Evolutionary conservation across 1,284 basidiomycete species (phyloP).

Genomic region (Trametes versicolor): DNA sequence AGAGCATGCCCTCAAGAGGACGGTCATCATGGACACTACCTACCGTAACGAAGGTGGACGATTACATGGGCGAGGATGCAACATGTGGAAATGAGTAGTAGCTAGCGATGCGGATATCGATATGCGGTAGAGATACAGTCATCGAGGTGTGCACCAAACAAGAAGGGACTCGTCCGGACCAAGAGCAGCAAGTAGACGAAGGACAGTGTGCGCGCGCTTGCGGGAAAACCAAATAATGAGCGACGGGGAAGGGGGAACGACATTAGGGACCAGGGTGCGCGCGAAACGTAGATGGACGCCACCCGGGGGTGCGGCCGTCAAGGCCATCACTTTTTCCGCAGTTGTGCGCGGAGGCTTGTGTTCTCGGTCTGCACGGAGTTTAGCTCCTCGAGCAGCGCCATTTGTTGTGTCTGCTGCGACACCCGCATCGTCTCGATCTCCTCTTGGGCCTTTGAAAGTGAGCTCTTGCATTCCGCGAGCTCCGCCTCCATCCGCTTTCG

Average conservation of each 20-base stretch:
- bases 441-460: slow-evolving; percentile 49
- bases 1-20: slow-evolving; percentile 31
- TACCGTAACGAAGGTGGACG: slow-evolving; percentile 31
- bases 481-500: slow-evolving; percentile 60
- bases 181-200: slow-evolving; percentile 14
- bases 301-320: slow-evolving; percentile 17
- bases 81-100: slow-evolving; percentile 36
- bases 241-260: slow-evolving; percentile 5
- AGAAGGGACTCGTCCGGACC: slow-evolving; percentile 25
- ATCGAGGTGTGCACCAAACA: slow-evolving; percentile 33
- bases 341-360: slow-evolving; percentile 69
- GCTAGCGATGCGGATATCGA: slow-evolving; percentile 34
- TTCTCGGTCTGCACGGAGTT: slow-evolving; percentile 84
- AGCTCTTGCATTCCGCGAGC: slow-evolving; percentile 56
- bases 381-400: slow-evolving; percentile 80
- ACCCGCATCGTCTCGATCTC: slow-evolving; percentile 61
- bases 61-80: slow-evolving; percentile 37
- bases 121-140: slow-evolving; percentile 39
- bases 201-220: not conserved
- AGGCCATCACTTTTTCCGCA: slow-evolving; percentile 51
- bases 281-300: not conserved
- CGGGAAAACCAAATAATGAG: not conserved
- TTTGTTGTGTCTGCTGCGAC: slow-evolving; percentile 75
- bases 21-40: slow-evolving; percentile 32
- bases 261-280: not conserved